Conservation (phyloP, 2,329 filamentous ascomycete species). For the Pleochaeta shiraiana region DNA sequence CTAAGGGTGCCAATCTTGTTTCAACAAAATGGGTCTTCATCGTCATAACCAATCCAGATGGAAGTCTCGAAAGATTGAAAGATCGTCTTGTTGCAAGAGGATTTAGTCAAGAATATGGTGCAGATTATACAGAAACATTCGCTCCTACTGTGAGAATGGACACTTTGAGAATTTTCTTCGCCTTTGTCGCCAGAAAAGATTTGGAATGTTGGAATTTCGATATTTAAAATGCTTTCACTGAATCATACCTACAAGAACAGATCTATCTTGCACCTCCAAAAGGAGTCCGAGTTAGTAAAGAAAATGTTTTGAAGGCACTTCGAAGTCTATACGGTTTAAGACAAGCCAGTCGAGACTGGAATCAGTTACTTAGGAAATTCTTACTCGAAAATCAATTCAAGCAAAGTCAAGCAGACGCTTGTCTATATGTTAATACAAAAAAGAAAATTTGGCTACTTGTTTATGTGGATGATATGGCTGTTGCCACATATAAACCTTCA, state of each 20-base stretch:
- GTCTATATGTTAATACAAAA: neutral
- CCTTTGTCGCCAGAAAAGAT: neutral
- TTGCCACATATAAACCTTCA: neutral
- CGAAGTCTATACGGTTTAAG: neutral
- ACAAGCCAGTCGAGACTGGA: neutral
- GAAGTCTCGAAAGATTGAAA: neutral
- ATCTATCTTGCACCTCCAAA: neutral
- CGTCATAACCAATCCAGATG: neutral
- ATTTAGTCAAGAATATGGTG: neutral
- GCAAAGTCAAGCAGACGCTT: neutral
- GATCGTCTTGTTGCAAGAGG: neutral
- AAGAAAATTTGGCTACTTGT: neutral
- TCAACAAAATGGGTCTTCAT: neutral
- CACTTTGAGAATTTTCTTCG: neutral
- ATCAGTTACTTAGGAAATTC: neutral
- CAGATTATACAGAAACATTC: neutral
- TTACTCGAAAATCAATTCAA: neutral
- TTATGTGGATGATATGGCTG: slow-evolving; percentile 2
- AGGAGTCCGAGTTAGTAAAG: neutral
- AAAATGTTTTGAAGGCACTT: neutral
- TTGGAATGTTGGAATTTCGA: neutral
- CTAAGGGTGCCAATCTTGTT: neutral
- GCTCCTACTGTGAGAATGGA: neutral
- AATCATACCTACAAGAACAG: neutral
- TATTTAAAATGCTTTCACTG: neutral